phyloP scores from a whole-genome alignment of 2,329 filamentous ascomycete genomes.

The Hirsutella rhossiliensis region DNA sequence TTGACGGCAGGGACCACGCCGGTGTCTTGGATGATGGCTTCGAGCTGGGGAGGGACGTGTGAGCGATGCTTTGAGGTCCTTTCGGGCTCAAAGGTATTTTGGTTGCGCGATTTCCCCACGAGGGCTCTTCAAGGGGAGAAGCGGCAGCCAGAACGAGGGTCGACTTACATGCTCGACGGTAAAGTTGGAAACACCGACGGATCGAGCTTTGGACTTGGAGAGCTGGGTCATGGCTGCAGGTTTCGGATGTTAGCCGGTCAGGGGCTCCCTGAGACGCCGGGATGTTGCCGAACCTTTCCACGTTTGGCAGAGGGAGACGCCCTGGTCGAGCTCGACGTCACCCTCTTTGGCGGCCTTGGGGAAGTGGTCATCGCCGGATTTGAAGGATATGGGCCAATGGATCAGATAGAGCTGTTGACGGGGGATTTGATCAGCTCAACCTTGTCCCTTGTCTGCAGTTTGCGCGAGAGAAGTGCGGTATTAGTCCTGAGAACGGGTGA shows the following conservation, averaged over 20 bases:
- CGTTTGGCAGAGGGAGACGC: conserved; percentile 27
- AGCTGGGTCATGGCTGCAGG: conserved; percentile 37
- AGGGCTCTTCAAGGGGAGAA: not conserved
- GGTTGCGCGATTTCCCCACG: too few species aligned
- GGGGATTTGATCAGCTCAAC: not conserved
- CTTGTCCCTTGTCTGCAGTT: not conserved
- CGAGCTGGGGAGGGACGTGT: conserved; percentile 23
- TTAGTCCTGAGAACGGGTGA: not conserved
- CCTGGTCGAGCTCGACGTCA: conserved; percentile 29
- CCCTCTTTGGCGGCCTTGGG: conserved; percentile 24
- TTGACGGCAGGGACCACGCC: conserved; percentile 50
- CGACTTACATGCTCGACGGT: conserved; percentile 37
- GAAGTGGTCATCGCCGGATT: conserved; percentile 28
- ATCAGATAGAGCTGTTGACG: conserved; percentile 42
- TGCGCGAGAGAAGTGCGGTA: not conserved
- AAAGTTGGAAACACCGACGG: conserved; percentile 67
- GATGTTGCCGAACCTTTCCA: conserved; percentile 24
- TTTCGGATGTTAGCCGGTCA: not conserved
- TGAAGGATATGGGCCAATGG: conserved; percentile 47
- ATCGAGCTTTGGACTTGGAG: conserved; percentile 47
- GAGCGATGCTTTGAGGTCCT: not conserved
- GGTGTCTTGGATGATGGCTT: conserved; percentile 42
- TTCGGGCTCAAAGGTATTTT: too few species aligned
- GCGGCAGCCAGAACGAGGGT: not conserved
- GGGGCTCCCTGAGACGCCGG: too few species aligned